phyloP scores from a whole-genome alignment of 148 eudicot genomes.

The Limonium bicolor region DNA sequence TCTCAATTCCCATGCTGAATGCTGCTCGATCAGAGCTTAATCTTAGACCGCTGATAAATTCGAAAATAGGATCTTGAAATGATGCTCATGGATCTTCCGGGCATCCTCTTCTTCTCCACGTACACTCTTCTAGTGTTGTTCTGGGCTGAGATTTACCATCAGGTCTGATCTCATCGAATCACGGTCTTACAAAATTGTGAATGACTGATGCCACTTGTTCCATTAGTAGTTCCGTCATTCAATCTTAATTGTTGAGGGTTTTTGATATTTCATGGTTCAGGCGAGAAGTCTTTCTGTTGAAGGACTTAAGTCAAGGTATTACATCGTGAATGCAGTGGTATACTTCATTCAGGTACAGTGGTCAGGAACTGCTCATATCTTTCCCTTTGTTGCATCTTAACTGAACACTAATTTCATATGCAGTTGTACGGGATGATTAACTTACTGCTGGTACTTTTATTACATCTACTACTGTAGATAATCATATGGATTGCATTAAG shows the following conservation, averaged over 20 bases:
- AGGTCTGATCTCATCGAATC: no score
- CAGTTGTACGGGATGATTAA: background rate
- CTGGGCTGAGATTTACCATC: conserved; percentile 98
- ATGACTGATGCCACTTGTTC: no score
- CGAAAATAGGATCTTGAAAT: no score
- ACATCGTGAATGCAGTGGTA: conserved; percentile 42
- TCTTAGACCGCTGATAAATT: no score
- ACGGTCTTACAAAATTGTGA: no score
- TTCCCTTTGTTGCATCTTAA: no score
- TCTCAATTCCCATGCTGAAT: background rate
- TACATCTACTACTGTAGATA: conserved; percentile 14
- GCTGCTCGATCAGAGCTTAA: background rate
- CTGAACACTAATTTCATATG: background rate
- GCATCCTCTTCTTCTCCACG: conserved; percentile 78
- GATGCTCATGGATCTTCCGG: conserved; percentile 70
- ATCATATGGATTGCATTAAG: conserved; percentile 40
- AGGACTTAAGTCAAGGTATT: conserved; percentile 47
- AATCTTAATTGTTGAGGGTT: conserved; percentile 17
- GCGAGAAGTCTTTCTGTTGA: conserved; percentile 77
- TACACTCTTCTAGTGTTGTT: conserved; percentile 86
- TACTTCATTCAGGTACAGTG: conserved; percentile 56
- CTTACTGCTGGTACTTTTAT: background rate
- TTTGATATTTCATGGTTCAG: conserved; percentile 18
- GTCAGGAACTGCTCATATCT: no score
- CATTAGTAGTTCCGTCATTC: no score